phyloP scores from a whole-genome alignment of 768 basidiomycete species.

The Lactarius sp. region DNA sequence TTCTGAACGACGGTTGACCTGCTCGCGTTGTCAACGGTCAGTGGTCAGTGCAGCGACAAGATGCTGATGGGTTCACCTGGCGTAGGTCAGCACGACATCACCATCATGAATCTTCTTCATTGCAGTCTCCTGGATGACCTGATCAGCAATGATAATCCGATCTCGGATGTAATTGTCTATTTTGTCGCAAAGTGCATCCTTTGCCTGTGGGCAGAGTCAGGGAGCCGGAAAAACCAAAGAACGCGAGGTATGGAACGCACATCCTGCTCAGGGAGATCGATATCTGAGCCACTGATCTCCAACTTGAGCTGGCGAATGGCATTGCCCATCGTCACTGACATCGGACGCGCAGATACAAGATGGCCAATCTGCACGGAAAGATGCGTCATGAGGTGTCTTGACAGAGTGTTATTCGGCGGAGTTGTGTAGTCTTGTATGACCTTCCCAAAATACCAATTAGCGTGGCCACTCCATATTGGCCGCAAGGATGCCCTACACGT shows the following conservation, averaged over 20 bases:
- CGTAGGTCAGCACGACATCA: constrained; percentile 90
- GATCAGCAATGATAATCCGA: constrained; percentile 87
- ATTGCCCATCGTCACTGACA: constrained; percentile 93
- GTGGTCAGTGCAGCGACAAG: constrained; percentile 5
- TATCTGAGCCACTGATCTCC: constrained; percentile 88
- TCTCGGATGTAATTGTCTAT: constrained; percentile 95
- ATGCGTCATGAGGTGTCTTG: constrained; percentile 87
- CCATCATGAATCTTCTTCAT: constrained; percentile 92
- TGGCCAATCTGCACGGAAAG: constrained; percentile 91
- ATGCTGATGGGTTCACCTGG: constrained; percentile 48
- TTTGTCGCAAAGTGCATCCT: constrained; percentile 71
- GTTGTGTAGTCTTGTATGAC: constrained; percentile 89
- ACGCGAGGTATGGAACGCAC: constrained; percentile 42
- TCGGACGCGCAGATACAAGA: constrained; percentile 79
- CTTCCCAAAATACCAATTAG: constrained; percentile 38
- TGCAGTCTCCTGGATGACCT: constrained; percentile 87
- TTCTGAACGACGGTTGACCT: constrained; percentile 96
- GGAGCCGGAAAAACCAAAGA: background rate
- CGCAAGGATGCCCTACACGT: constrained; percentile 50
- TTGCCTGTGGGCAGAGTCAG: constrained; percentile 54
- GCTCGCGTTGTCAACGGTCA: constrained; percentile 7
- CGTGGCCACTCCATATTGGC: background rate
- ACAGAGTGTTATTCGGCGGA: constrained; percentile 79
- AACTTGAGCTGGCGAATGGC: constrained; percentile 92
- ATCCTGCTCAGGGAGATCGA: constrained; percentile 93